A percentile compares a stretch with the other conserved stretches of the same genome.
Conservation (phyloP, 495 filamentous ascomycete genomes). For the Sphaerosporella brunnea region DNA sequence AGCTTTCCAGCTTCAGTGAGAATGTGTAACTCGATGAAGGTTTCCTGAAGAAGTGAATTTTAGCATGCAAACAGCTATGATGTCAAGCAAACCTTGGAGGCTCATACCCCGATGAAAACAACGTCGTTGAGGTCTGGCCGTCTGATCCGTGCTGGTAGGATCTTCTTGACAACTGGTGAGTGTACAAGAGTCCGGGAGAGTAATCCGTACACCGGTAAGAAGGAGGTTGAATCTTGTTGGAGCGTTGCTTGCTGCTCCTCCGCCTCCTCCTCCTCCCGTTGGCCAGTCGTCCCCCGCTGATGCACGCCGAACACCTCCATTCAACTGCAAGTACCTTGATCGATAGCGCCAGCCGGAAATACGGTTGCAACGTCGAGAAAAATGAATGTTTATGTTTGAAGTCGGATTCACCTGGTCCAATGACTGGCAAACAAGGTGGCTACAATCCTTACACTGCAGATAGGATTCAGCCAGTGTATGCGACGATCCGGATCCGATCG, state of each 20-base stretch:
- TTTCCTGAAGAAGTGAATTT: conserved; percentile 30
- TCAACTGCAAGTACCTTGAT: not conserved
- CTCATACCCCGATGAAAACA: conserved; percentile 64
- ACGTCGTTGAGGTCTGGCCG: conserved; percentile 60
- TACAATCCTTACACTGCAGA: not conserved
- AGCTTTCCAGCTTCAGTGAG: conserved; percentile 44
- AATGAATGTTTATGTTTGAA: not conserved
- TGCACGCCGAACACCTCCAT: not conserved
- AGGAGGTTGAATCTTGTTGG: too few relatives aligned
- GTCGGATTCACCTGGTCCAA: not conserved
- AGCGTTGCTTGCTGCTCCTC: too few relatives aligned
- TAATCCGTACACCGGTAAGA: conserved; percentile 45
- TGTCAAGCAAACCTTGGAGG: not conserved
- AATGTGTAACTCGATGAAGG: conserved; percentile 54
- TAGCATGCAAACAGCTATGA: not conserved
- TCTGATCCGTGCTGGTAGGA: conserved; percentile 63
- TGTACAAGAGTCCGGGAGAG: conserved; percentile 59
- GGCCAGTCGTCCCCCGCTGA: too few relatives aligned
- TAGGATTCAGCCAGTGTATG: not conserved
- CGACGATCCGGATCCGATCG: not conserved
- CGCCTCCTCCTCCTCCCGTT: too few relatives aligned
- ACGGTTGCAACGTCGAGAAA: not conserved
- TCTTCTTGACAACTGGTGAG: conserved; percentile 58
- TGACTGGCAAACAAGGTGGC: not conserved
- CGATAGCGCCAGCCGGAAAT: not conserved